Percentiles rank a stretch among this genome's conserved stretches.
Evolutionary conservation across 805 yeast genomes (phyloP).

Genomic region (Nakazawaea holstii): DNA sequence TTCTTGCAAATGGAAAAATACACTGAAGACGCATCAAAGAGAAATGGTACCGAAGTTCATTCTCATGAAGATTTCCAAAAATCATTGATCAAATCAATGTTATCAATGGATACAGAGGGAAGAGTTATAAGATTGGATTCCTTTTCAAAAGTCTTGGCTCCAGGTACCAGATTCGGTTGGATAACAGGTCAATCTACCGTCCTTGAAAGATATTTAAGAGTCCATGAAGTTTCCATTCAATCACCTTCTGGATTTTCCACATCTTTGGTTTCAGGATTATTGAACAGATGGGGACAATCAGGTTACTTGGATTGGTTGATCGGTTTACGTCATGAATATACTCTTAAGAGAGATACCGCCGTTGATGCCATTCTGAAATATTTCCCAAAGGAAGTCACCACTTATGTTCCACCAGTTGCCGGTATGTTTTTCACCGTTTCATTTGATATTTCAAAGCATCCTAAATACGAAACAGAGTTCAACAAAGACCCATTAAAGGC

Average conservation of each 20-base stretch:
- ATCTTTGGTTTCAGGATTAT: slow-evolving; percentile 60
- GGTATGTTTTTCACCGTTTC: slow-evolving; percentile 82
- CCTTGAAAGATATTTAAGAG: slow-evolving; percentile 60
- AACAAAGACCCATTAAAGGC: slow-evolving; percentile 57
- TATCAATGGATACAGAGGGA: slow-evolving; percentile 77
- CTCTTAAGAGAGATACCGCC: slow-evolving; percentile 83
- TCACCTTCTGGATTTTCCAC: slow-evolving; percentile 78
- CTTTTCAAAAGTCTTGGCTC: slow-evolving; percentile 87
- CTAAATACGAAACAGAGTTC: slow-evolving; percentile 56
- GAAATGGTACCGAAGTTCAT: slow-evolving; percentile 14
- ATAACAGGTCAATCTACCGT: slow-evolving; percentile 64
- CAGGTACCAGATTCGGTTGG: slow-evolving; percentile 90
- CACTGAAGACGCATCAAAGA: slow-evolving; percentile 32
- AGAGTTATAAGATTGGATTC: slow-evolving; percentile 88
- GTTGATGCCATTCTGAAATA: slow-evolving; percentile 64
- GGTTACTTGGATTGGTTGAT: slow-evolving; percentile 90
- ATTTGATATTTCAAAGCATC: slow-evolving; percentile 77
- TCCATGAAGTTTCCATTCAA: slow-evolving; percentile 80
- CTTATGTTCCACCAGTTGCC: slow-evolving; percentile 61
- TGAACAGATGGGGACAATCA: slow-evolving; percentile 83
- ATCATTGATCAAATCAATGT: slow-evolving; percentile 69
- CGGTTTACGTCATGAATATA: slow-evolving; percentile 75
- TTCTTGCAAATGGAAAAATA: slow-evolving; percentile 90
- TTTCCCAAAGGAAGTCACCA: slow-evolving; percentile 41
- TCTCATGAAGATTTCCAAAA: slow-evolving; percentile 62